These are phyloP conservation scores for Diplotaxis tenuifolia DNA, from an alignment of 345 rosid species.

Conservation along the genomic window DNA sequence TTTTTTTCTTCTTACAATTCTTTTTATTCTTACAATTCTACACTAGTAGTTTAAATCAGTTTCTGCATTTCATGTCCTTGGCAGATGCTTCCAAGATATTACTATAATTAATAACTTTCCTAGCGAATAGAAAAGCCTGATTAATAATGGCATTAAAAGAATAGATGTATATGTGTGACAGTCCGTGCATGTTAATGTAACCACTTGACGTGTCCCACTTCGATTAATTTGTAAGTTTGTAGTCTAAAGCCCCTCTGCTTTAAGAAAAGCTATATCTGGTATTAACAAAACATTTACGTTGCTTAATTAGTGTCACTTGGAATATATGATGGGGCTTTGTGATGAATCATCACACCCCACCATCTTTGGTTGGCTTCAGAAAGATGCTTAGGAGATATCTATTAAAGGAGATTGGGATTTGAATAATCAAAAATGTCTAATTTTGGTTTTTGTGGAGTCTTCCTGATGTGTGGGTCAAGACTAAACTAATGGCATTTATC, in stretches of 20 bases:
- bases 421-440: conserved; percentile 42
- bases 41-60: neutral
- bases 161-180: conserved; percentile 18
- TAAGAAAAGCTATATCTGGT: conserved; percentile 8
- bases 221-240: conserved; percentile 29
- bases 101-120: too few relatives aligned
- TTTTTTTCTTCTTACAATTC: neutral
- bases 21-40: neutral
- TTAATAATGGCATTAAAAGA: neutral
- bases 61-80: neutral
- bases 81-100: too few relatives aligned
- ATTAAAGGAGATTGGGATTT: conserved; percentile 51
- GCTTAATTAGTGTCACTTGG: conserved; percentile 51
- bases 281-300: conserved; percentile 35
- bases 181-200: conserved; percentile 15
- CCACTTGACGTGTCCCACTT: conserved; percentile 36
- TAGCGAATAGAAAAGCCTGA: neutral
- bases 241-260: conserved; percentile 43
- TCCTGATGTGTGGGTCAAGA: conserved; percentile 59
- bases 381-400: conserved; percentile 51
- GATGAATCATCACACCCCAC: conserved; percentile 52
- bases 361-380: conserved; percentile 48
- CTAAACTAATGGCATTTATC: conserved; percentile 33
- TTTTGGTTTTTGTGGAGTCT: conserved; percentile 46
- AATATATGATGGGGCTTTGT: conserved; percentile 48